Conservation (phyloP, 306 rosid genomes). For the Cicer cuneatum region DNA sequence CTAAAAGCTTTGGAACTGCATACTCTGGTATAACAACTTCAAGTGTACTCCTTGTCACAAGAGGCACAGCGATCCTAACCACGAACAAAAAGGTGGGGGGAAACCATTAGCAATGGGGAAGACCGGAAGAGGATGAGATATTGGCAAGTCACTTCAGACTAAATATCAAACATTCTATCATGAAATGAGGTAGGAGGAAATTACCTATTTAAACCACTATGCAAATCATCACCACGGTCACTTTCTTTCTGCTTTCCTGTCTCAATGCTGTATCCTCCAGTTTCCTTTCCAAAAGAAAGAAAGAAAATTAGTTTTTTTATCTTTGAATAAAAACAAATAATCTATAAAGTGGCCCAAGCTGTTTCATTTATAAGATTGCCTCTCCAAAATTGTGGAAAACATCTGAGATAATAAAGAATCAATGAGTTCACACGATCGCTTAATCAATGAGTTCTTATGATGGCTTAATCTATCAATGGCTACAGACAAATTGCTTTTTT, state of each 20-base stretch:
- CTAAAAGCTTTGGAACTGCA: slow-evolving; percentile 89
- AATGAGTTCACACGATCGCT: slow-evolving; percentile 13
- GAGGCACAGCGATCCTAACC: slow-evolving; percentile 78
- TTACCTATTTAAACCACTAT: slow-evolving; percentile 75
- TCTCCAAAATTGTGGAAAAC: slow-evolving; percentile 14
- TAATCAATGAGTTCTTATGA: neutral
- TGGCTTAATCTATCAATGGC: slow-evolving; percentile 15
- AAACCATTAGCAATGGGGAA: slow-evolving; percentile 30
- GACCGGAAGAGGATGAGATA: neutral
- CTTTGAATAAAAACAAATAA: slow-evolving; percentile 33
- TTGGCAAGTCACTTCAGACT: slow-evolving; percentile 16
- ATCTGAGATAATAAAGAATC: neutral
- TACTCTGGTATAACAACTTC: slow-evolving; percentile 93
- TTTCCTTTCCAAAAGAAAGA: slow-evolving; percentile 55
- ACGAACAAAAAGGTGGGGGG: slow-evolving; percentile 1
- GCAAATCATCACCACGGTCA: slow-evolving; percentile 77
- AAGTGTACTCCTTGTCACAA: slow-evolving; percentile 91
- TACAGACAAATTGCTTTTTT: slow-evolving; percentile 11
- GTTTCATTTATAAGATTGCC: neutral
- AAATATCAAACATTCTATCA: slow-evolving; percentile 26
- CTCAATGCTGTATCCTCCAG: slow-evolving; percentile 64
- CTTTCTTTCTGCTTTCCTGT: slow-evolving; percentile 67
- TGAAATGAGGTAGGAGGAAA: slow-evolving; percentile 29
- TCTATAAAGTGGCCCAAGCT: slow-evolving; percentile 24
- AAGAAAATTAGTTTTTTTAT: slow-evolving; percentile 5